Percentiles rank a stretch among this genome's conserved stretches.
phyloP scores from a whole-genome alignment of 2,329 filamentous ascomycete species.

The Aspergillus sojae region DNA sequence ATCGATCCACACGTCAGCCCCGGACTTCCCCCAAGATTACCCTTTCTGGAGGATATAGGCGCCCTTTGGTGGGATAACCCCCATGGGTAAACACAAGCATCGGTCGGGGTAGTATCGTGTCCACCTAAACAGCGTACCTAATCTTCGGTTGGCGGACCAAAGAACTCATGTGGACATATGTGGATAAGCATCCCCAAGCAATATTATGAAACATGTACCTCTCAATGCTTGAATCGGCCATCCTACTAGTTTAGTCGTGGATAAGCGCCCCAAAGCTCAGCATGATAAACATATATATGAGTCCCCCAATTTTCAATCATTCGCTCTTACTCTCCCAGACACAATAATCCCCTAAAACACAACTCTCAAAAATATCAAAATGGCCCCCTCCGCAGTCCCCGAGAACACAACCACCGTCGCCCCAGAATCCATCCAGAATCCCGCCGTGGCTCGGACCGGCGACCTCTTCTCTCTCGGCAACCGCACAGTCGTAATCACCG shows the following conservation, averaged over 20 bases:
- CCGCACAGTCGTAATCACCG: conserved; percentile 50
- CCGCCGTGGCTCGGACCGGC: conserved; percentile 28
- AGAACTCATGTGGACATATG: background rate
- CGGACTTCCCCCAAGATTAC: conserved; percentile 7
- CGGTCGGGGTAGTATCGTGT: no score
- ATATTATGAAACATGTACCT: background rate
- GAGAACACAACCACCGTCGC: conserved; percentile 24
- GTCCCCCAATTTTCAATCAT: background rate
- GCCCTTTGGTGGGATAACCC: background rate
- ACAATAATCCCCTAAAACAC: background rate
- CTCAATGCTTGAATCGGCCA: background rate
- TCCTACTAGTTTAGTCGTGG: conserved; percentile 21
- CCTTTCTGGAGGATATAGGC: background rate
- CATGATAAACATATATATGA: conserved; percentile 1
- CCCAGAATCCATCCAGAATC: conserved; percentile 36
- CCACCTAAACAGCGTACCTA: background rate
- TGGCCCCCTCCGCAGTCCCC: conserved; percentile 26
- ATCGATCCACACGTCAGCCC: background rate
- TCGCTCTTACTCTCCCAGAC: background rate
- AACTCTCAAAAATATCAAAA: conserved; percentile 14
- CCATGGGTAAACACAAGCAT: background rate
- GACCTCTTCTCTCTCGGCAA: conserved; percentile 50
- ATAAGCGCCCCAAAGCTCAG: conserved; percentile 16
- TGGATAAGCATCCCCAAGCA: background rate
- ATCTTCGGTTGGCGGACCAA: background rate